Base-by-base conservation (phyloP, 441 rosid genomes). In the Brassica hybrid region DNA sequence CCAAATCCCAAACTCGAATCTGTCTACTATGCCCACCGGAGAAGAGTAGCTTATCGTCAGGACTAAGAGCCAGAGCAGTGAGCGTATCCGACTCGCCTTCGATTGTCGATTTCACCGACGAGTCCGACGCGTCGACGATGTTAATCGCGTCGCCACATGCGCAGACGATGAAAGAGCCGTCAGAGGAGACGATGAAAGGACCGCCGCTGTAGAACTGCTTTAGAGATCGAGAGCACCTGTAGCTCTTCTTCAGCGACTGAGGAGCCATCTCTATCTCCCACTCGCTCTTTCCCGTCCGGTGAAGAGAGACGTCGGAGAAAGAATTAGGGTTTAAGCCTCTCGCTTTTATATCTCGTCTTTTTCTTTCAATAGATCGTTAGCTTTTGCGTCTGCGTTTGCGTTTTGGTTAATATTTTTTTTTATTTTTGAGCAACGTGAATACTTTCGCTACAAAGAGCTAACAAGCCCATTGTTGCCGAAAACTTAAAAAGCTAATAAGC, bases 141-240 rank as follows among this genome's bases (percentile, higher is more conserved):
- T 91, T 93, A 25, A 95, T 80, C 13, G 87, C 76, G 57, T 91
- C 98, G 1, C 91, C 94, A 64, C 94, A 89, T 2, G 92, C 85
- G 75, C 99, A 95, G 6, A 81, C 94, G 25, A 95, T 83, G 73
- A 95, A 93, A 13, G 92, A 89, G 27, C 92, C 92, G 58, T 90
- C 91, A 1, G 97, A 89, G 4, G 97, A 88, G 43, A 94, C 94
- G 3, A 78, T 84, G 69, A 93, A 86, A 0, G 99, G 94, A 1
- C 97, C 99, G 6, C 98, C 99, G 18, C 87, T 79, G 79, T 93
- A 94, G 82, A 94, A 93, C 75, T 94, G 98, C 79, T 89, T 91
- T 58, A 93, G 79, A n/a, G 94, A 86, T 19, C 87, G 86, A 41
- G 84, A 83, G 84, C 96, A 83, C 18, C 86, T 73, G 83, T 90